Percentiles rank a stretch among this genome's conserved stretches.
Evolutionary conservation across 352 stramenopile species (phyloP).

Genomic region (Phytophthora sp.): DNA sequence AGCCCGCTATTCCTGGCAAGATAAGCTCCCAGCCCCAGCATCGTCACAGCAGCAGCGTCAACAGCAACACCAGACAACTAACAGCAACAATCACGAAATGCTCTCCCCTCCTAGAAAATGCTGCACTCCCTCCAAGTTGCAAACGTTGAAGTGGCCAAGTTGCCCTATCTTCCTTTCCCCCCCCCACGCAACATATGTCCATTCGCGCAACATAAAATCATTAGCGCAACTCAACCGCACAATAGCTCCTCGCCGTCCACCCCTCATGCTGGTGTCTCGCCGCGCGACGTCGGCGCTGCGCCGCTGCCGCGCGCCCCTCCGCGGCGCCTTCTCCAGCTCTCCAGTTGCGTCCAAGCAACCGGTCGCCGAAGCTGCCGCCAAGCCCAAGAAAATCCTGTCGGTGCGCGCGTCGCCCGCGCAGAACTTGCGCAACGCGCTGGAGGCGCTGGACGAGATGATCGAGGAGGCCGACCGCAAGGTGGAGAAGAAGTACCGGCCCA

Average conservation of each 20-base stretch:
- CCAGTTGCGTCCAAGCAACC: neutral
- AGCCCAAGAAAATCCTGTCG: slow-evolving; percentile 40
- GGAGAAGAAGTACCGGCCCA: slow-evolving; percentile 86
- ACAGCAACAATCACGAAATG: neutral
- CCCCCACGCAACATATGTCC: neutral
- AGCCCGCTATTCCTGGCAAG: slow-evolving; percentile 27
- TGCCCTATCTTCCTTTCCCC: neutral
- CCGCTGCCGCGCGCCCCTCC: slow-evolving; percentile 15
- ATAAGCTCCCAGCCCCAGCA: neutral
- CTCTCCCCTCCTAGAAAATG: neutral
- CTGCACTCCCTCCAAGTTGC: neutral
- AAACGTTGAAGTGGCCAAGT: slow-evolving; percentile 5
- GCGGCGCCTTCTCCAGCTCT: slow-evolving; percentile 12
- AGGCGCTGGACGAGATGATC: slow-evolving; percentile 83
- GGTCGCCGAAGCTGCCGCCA: neutral
- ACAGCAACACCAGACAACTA: neutral
- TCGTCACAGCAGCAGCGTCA: neutral
- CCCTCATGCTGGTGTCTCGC: slow-evolving; percentile 18
- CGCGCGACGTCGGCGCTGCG: slow-evolving; percentile 13
- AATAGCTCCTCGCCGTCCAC: neutral
- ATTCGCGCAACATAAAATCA: slow-evolving; percentile 8
- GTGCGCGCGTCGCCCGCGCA: slow-evolving; percentile 57
- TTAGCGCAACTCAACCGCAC: slow-evolving; percentile 8
- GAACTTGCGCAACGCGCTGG: slow-evolving; percentile 76
- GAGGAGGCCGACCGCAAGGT: slow-evolving; percentile 86